Evolutionary conservation across 2,329 filamentous ascomycete species (phyloP), one percentile per base, ranked within the genome.

Genomic region (Exophiala spinifera): DNA sequence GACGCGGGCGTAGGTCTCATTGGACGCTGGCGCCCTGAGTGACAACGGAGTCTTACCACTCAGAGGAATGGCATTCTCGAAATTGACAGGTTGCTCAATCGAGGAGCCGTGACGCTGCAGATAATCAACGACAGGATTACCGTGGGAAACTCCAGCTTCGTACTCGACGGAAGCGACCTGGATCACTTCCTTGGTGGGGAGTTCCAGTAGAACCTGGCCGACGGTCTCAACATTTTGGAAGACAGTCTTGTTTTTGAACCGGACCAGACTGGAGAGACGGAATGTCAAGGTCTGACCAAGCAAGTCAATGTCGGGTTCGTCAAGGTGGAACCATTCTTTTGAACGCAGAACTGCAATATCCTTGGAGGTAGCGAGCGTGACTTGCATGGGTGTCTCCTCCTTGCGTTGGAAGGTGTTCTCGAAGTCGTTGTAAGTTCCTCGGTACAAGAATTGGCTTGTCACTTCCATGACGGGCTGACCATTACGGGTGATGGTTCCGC

Each of bases 361-460:
- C 76, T 94, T 95, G 68, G 83, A 86, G 2, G 90, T 91, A 13
- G 80, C 85, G 46, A 99, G 82, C 67, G 95, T 88, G 23, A 99
- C 79, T 74, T 99, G 89, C 80, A 97, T 94, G 1, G 92, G 91
- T 1, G 89, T 95, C 76, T 99, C 94, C 5, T 86, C 83, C 82
- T 96, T 97, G 70, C 94, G 88, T 76, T 97, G 91, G 85, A 99
- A 99, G 5, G 95, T 99, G 76, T 96, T 99, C 76, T 96, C 88
- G 65, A 84, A 99, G 72, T 99, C 95, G 52, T 82, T 88, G 76
- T 99, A 99, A 25, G 81, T 80, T 53, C 94, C 94, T 46, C 95
- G 87, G 79, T 99, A 99, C 66, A 99, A 74, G 81, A 99, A 99
- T 72, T 99, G 94, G 59, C 91, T 96, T 11, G 91, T 97, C 23